Percentiles rank a stretch among this genome's conserved stretches.
Evolutionary conservation across 169 alveolate species (phyloP).

Genomic region (Amoebophrya sp.): DNA sequence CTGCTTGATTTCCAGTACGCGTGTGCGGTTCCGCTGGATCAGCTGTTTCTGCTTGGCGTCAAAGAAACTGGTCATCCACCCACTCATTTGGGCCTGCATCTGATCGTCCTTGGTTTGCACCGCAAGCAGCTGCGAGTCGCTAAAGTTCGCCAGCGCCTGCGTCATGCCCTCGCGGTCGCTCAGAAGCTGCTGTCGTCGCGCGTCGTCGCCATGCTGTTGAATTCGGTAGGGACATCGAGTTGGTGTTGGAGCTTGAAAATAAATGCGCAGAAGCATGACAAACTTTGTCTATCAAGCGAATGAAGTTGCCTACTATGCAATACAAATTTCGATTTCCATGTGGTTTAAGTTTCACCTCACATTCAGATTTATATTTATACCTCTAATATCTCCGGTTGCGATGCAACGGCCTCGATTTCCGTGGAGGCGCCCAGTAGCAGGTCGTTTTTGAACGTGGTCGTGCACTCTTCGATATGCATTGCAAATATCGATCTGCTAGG

Average conservation of each 20-base stretch:
- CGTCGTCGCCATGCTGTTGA: neutral
- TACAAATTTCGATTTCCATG: too few species aligned
- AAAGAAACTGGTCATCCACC: neutral
- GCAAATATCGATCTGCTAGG: too few species aligned
- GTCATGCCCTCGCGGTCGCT: conserved; percentile 1
- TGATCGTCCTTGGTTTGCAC: neutral
- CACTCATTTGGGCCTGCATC: neutral
- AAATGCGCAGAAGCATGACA: too few species aligned
- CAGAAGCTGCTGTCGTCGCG: neutral
- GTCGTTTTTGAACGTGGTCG: neutral
- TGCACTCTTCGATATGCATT: neutral
- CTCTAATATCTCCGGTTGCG: neutral
- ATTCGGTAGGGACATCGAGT: too few species aligned
- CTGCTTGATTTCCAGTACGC: neutral
- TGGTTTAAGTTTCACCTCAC: too few species aligned
- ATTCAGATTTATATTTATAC: too few species aligned
- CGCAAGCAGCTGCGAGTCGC: neutral
- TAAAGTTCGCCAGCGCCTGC: neutral
- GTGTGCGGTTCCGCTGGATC: neutral
- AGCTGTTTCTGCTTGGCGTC: neutral
- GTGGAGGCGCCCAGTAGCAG: neutral
- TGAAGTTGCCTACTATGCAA: too few species aligned
- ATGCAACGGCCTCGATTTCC: neutral
- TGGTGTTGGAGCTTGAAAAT: too few species aligned
- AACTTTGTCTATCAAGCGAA: too few species aligned